Evolutionary conservation across 352 stramenopile species (phyloP).

Genomic region (Phytophthora megakarya): DNA sequence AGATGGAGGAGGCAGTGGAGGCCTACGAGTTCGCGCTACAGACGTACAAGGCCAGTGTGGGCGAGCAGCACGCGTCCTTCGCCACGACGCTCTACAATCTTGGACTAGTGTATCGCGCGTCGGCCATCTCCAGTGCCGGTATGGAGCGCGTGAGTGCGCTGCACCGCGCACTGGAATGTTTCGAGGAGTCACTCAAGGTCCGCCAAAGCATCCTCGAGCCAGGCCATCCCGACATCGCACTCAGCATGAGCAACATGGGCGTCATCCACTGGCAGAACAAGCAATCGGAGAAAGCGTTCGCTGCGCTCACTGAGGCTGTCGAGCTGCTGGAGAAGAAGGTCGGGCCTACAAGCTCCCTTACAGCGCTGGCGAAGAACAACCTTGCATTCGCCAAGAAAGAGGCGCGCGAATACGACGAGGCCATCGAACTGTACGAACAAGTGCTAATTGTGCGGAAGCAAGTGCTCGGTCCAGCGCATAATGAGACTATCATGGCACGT

Average conservation of each 20-base stretch:
- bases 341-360: conserved; percentile 59
- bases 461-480: conserved; percentile 66
- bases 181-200: conserved; percentile 82
- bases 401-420: conserved; percentile 65
- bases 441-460: conserved; percentile 66
- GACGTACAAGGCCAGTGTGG: conserved; percentile 81
- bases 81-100: conserved; percentile 86
- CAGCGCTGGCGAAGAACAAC: conserved; percentile 85
- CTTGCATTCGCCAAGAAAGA: conserved; percentile 84
- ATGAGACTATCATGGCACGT: conserved; percentile 82
- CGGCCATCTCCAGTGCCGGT: conserved; percentile 56
- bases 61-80: conserved; percentile 83
- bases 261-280: conserved; percentile 86
- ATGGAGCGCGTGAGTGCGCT: conserved; percentile 75
- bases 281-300: conserved; percentile 68
- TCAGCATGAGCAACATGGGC: conserved; percentile 85
- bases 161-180: conserved; percentile 75
- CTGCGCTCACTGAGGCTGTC: conserved; percentile 63
- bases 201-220: conserved; percentile 69
- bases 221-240: conserved; percentile 75
- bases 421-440: conserved; percentile 69
- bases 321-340: conserved; percentile 67
- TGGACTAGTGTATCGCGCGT: conserved; percentile 70
- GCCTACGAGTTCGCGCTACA: conserved; percentile 82
- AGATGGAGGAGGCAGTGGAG: conserved; percentile 76